A percentile compares a stretch with the other conserved stretches of the same genome.
phyloP scores from a whole-genome alignment of 2,329 filamentous ascomycete genomes.

The Leptographium wingfieldii region DNA sequence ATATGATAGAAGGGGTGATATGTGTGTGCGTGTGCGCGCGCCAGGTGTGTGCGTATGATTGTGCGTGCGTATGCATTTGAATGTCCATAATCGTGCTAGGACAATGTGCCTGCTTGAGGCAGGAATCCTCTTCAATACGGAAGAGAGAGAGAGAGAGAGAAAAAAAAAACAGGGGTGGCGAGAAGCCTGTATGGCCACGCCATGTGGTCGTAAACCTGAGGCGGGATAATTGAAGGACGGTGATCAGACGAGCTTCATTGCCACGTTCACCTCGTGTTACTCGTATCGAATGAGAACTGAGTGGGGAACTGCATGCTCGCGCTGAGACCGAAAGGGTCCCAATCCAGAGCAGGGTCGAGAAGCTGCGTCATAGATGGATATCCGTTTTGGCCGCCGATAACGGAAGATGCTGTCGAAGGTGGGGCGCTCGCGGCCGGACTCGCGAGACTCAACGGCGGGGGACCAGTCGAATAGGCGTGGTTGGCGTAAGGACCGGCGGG shows the following conservation, averaged over 20 bases:
- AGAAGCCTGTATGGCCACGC: not conserved
- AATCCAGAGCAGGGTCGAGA: conserved; percentile 72
- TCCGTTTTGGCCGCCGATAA: conserved; percentile 35
- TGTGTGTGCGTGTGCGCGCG: not conserved
- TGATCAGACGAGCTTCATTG: not conserved
- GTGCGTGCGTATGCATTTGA: not conserved
- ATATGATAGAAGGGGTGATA: not conserved
- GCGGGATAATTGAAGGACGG: not conserved
- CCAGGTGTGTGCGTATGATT: not conserved
- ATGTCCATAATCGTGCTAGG: not conserved
- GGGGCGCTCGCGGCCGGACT: conserved; percentile 16
- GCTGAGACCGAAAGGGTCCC: conserved; percentile 84
- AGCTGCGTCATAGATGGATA: conserved; percentile 55
- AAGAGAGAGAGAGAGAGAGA: not conserved
- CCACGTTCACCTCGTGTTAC: conserved; percentile 31
- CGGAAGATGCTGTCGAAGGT: conserved; percentile 8
- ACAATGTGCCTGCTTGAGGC: not conserved
- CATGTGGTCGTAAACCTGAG: not conserved
- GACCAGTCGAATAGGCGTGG: conserved; percentile 35
- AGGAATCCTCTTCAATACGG: not conserved
- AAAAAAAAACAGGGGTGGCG: not conserved
- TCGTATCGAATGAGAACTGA: conserved; percentile 62
- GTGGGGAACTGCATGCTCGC: conserved; percentile 93
- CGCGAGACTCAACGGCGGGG: conserved; percentile 29
- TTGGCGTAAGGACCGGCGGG: conserved; percentile 51